A percentile compares a stretch with the other conserved stretches of the same genome.
Evolutionary conservation across 2,329 filamentous ascomycete species (phyloP).

Genomic region (Akanthomyces lecanii): DNA sequence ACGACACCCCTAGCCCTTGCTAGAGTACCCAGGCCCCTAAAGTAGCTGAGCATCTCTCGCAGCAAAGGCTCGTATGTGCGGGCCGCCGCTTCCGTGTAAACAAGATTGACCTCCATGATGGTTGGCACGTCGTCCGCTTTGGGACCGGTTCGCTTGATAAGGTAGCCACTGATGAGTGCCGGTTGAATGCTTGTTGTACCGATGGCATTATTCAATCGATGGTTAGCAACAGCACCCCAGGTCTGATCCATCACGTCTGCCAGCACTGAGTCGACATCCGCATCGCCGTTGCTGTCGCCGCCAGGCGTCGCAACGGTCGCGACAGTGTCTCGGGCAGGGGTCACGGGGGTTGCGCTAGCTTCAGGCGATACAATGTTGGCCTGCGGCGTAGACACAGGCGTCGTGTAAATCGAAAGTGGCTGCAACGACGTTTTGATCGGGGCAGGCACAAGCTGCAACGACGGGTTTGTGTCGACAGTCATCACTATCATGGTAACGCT

Average conservation of each 20-base stretch:
- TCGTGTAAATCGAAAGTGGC: conserved; percentile 49
- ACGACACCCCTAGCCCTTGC: conserved; percentile 62
- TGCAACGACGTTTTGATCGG: conserved; percentile 44
- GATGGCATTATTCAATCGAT: conserved; percentile 58
- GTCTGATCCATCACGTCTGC: conserved; percentile 70
- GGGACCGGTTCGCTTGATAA: conserved; percentile 58
- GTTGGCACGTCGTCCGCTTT: conserved; percentile 54
- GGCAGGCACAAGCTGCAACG: conserved; percentile 58
- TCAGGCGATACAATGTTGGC: conserved; percentile 57
- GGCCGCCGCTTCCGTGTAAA: conserved; percentile 50
- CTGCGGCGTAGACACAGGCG: conserved; percentile 66
- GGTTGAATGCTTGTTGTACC: conserved; percentile 52
- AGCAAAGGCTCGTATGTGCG: conserved; percentile 60
- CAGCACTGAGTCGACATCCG: conserved; percentile 58
- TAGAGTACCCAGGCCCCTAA: conserved; percentile 63
- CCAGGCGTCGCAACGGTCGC: conserved; percentile 43
- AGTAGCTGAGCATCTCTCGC: conserved; percentile 66
- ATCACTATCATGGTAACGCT: conserved; percentile 55
- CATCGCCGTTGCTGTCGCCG: conserved; percentile 39
- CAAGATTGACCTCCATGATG: conserved; percentile 60
- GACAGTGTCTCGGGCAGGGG: conserved; percentile 39
- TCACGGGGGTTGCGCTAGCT: conserved; percentile 48
- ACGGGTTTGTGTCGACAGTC: conserved; percentile 61
- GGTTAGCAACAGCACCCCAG: conserved; percentile 68
- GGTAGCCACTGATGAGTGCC: conserved; percentile 59